A percentile compares a stretch with the other conserved stretches of the same genome.
phyloP scores from a whole-genome alignment of 306 rosid genomes.

The Aeschynomene evenia region DNA sequence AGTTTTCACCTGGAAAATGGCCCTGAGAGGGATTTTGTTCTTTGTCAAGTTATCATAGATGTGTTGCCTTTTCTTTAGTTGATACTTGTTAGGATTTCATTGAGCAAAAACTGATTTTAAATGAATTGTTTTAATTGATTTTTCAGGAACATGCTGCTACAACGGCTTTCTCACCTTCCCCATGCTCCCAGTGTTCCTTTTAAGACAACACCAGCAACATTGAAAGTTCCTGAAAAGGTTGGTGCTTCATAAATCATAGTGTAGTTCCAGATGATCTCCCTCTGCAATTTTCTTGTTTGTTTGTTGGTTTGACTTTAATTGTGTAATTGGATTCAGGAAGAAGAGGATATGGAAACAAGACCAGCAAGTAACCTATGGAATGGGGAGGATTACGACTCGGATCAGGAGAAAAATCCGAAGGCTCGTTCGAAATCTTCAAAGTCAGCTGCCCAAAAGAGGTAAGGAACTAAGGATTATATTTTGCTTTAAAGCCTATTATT shows the following conservation, averaged over 20 bases:
- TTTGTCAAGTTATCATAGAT: not conserved
- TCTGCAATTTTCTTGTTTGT: slow-evolving; percentile 16
- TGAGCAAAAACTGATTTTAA: slow-evolving; percentile 1
- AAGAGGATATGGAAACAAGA: slow-evolving; percentile 69
- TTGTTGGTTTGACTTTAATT: slow-evolving; percentile 33
- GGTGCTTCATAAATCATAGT: not conserved
- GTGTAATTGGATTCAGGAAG: slow-evolving; percentile 52
- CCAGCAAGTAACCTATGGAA: slow-evolving; percentile 73
- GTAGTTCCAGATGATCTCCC: slow-evolving; percentile 11
- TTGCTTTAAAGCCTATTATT: slow-evolving; percentile 11
- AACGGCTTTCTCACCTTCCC: slow-evolving; percentile 72
- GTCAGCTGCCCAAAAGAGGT: slow-evolving; percentile 43
- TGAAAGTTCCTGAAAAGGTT: slow-evolving; percentile 81
- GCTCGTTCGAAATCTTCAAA: slow-evolving; percentile 30
- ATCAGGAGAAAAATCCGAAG: slow-evolving; percentile 56
- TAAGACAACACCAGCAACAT: slow-evolving; percentile 58
- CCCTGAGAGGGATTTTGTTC: not conserved
- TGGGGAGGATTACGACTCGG: slow-evolving; percentile 67
- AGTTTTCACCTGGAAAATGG: not conserved
- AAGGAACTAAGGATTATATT: slow-evolving; percentile 25
- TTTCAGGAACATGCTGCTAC: slow-evolving; percentile 57
- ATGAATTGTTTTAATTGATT: slow-evolving; percentile 8
- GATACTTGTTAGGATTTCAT: slow-evolving; percentile 14
- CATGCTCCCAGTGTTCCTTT: slow-evolving; percentile 85
- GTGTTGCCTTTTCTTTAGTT: not conserved